Evolutionary conservation across 2,329 filamentous ascomycete species (phyloP), one percentile per base, ranked within the genome.

Genomic region (Trichoderma guizhouense): DNA sequence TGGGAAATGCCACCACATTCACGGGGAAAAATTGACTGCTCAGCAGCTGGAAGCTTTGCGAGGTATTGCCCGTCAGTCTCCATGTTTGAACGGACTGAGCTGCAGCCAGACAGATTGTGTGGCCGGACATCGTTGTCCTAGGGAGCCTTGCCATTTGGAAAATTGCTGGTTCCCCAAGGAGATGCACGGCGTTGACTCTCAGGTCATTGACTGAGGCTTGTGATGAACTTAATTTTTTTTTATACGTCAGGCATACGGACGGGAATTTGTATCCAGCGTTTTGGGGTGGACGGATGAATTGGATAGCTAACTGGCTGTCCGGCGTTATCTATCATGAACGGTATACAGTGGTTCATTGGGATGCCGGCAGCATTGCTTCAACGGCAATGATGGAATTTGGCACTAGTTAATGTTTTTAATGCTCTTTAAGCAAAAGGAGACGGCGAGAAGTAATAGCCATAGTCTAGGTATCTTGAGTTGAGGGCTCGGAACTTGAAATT

Each of bases 21-120:
- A 82, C 68, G 74, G 73, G 1, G 72, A 68, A 5, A 72, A 61
- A 30, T 72, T 81, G 26, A 74, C 24, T 26, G 60, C 32, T 0
- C 71, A 73, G 21, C 73, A 80, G 36, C 69, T 76, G 3, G 74
- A 73, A 15, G 79, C 78, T 43, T 73, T 83, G 39, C 74, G 75
- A 60, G 78, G 74, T 24, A 74, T 83, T 66, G 77, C 79, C 12
- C 75, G 81, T 2, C 74, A 74, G 30, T 76, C 74, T 9, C 75
- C 75, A 7, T 83, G 81, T 51, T 67, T 60, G 2, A 61, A 64
- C 0, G 78, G 79, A 0, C 51, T 79, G 43, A 64, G 68, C 28
- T 83, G 81, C 72, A 72, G 58, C 14, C 71, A 78, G 43, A 43
- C 71, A 7, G 55, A 72, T 15, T 78, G 77, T 47, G 43, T 76